Conservation (phyloP, 495 filamentous ascomycete species). For the Xylaria curta region DNA sequence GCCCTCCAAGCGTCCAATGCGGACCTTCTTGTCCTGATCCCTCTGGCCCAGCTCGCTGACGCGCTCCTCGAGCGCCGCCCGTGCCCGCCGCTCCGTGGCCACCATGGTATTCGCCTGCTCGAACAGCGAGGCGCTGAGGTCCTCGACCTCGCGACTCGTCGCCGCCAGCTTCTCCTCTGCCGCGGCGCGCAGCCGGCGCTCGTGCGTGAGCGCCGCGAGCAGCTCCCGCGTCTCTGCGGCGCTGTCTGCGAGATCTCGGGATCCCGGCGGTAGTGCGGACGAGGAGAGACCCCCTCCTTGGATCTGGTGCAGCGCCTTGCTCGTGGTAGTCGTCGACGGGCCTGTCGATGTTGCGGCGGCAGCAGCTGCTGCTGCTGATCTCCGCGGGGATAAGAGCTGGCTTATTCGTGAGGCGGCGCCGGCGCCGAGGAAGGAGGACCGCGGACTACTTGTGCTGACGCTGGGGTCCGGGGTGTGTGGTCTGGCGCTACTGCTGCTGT, state of each 20-base stretch:
- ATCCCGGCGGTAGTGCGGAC: slow-evolving; percentile 30
- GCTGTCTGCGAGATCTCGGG: slow-evolving; percentile 1
- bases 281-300: slow-evolving; percentile 25
- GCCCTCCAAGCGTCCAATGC: slow-evolving; percentile 76
- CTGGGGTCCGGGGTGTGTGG: slow-evolving; percentile 32
- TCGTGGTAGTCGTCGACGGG: neutral
- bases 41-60: slow-evolving; percentile 71
- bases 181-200: slow-evolving; percentile 70
- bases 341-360: slow-evolving; percentile 32
- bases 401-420: slow-evolving; percentile 62
- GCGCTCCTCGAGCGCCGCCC: slow-evolving; percentile 79
- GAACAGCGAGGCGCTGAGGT: slow-evolving; percentile 85
- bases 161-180: slow-evolving; percentile 77
- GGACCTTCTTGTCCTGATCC: slow-evolving; percentile 71
- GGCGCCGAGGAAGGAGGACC: slow-evolving; percentile 50
- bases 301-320: slow-evolving; percentile 17
- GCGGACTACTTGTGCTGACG: slow-evolving; percentile 30
- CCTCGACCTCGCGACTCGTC: slow-evolving; percentile 83
- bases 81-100: slow-evolving; percentile 79
- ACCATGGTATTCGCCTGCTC: slow-evolving; percentile 98
- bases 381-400: slow-evolving; percentile 68
- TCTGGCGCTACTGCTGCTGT: slow-evolving; percentile 24
- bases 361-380: slow-evolving; percentile 43
- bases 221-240: slow-evolving; percentile 52
- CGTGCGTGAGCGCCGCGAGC: slow-evolving; percentile 71